These are phyloP conservation scores for Diaporthe australafricana DNA, from an alignment of 2,329 filamentous ascomycete species.

Conservation along the genomic window DNA sequence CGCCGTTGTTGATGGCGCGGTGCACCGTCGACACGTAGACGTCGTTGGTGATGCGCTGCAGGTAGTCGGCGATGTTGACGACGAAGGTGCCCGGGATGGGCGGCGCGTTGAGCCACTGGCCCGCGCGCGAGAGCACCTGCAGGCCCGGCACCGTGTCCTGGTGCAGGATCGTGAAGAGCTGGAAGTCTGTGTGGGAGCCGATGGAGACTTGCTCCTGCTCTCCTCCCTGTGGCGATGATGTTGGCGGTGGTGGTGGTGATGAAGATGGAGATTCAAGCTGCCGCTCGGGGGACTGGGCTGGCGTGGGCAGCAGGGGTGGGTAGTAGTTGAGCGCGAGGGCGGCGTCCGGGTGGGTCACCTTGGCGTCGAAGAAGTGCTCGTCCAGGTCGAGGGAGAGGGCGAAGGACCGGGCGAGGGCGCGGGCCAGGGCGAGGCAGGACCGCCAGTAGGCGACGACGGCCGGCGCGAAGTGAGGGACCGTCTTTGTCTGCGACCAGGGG, in stretches of 20 bases:
- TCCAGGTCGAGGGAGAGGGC: conserved; percentile 65
- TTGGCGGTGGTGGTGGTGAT: not conserved
- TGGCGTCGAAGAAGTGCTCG: conserved; percentile 66
- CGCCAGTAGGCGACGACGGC: conserved; percentile 60
- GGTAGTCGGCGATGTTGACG: conserved; percentile 63
- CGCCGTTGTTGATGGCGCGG: conserved; percentile 55
- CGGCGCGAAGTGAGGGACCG: conserved; percentile 60
- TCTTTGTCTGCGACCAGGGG: conserved; percentile 62
- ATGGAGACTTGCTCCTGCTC: conserved; percentile 50
- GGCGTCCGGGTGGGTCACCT: conserved; percentile 63
- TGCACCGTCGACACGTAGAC: conserved; percentile 62
- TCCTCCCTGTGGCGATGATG: not conserved
- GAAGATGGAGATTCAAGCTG: not conserved
- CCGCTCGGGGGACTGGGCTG: conserved; percentile 39
- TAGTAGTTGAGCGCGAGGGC: conserved; percentile 56
- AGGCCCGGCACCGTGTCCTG: conserved; percentile 57
- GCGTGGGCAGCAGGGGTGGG: conserved; percentile 41
- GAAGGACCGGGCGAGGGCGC: conserved; percentile 63
- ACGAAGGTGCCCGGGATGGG: conserved; percentile 58
- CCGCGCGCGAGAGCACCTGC: conserved; percentile 53
- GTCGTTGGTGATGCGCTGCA: conserved; percentile 64
- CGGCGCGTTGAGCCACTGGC: conserved; percentile 55
- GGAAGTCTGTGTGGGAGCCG: conserved; percentile 65
- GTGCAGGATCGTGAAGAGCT: conserved; percentile 61
- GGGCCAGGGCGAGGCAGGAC: conserved; percentile 60